Evolutionary conservation across 768 basidiomycete genomes (phyloP).

Genomic region (Termitomyces sp.): DNA sequence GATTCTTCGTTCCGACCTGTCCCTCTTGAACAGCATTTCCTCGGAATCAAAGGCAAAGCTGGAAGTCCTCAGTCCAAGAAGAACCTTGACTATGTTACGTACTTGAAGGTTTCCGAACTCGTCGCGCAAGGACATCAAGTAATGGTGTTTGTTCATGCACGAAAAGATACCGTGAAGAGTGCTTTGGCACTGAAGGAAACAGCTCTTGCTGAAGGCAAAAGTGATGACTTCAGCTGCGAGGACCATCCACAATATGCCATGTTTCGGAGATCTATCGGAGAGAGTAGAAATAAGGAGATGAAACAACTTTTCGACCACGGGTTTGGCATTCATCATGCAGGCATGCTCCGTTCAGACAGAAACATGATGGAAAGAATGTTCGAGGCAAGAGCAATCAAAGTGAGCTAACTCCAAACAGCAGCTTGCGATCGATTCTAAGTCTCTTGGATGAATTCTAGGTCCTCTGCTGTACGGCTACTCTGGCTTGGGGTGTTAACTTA

Average conservation of each 20-base stretch:
- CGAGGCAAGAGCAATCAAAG: constrained; percentile 88
- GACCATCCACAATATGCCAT: constrained; percentile 76
- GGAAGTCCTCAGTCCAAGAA: constrained; percentile 68
- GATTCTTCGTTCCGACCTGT: constrained; percentile 97
- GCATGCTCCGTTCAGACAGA: constrained; percentile 92
- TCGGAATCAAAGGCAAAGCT: constrained; percentile 89
- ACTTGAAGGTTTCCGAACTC: constrained; percentile 85
- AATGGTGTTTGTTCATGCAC: constrained; percentile 99
- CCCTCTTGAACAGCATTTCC: constrained; percentile 95
- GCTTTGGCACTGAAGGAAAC: constrained; percentile 79
- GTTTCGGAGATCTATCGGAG: constrained; percentile 74
- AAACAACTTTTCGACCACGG: constrained; percentile 88
- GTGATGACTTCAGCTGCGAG: constrained; percentile 77
- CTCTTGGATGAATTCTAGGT: constrained; percentile 50
- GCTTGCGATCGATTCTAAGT: not conserved
- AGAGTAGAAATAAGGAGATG: constrained; percentile 94
- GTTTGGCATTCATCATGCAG: constrained; percentile 98
- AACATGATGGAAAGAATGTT: constrained; percentile 97
- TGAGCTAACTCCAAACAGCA: constrained; percentile 20
- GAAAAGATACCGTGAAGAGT: constrained; percentile 96
- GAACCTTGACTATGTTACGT: constrained; percentile 86
- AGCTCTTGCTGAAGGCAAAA: constrained; percentile 62
- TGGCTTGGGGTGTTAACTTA: constrained; percentile 99
- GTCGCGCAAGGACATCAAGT: constrained; percentile 94
- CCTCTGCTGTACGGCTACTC: constrained; percentile 94